Conservation (phyloP, 2,329 filamentous ascomycete genomes). For the Aspergillus neotritici region DNA sequence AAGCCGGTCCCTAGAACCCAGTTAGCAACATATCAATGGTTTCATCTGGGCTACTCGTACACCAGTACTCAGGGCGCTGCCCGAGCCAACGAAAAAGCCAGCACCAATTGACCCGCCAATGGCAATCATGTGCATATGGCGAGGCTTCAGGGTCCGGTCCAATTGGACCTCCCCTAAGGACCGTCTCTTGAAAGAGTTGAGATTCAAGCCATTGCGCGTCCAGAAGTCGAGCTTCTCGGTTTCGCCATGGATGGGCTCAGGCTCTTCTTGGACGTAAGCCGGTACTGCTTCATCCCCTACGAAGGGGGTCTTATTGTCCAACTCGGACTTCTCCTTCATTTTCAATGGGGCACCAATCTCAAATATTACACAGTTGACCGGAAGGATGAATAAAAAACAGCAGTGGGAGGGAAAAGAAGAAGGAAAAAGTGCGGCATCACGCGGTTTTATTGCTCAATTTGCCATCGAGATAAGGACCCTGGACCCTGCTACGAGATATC, state of each 20-base stretch:
- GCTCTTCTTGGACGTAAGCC: constrained; percentile 6
- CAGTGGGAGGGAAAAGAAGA: neutral
- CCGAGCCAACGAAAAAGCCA: constrained; percentile 17
- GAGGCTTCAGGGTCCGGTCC: constrained; percentile 22
- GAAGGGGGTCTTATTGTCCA: constrained; percentile 6
- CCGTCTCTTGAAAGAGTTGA: constrained; percentile 19
- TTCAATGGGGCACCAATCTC: neutral
- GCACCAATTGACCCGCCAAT: constrained; percentile 23
- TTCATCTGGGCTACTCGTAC: neutral
- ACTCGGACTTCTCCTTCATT: constrained; percentile 3
- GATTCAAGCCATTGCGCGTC: constrained; percentile 21
- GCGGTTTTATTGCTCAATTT: constrained; percentile 1
- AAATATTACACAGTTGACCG: neutral
- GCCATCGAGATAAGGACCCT: neutral
- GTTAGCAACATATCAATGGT: neutral
- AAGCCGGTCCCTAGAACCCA: constrained; percentile 4
- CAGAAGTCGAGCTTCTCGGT: constrained; percentile 16
- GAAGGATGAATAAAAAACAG: neutral
- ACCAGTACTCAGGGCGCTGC: constrained; percentile 11
- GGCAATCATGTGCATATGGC: constrained; percentile 38
- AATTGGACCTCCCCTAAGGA: constrained; percentile 8
- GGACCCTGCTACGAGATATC: neutral
- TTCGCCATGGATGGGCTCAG: neutral
- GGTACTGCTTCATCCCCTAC: neutral
- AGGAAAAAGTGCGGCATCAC: neutral